These are phyloP conservation scores for Colletotrichum plurivorum DNA, from an alignment of 2,329 filamentous ascomycete species.

Conservation along the genomic window DNA sequence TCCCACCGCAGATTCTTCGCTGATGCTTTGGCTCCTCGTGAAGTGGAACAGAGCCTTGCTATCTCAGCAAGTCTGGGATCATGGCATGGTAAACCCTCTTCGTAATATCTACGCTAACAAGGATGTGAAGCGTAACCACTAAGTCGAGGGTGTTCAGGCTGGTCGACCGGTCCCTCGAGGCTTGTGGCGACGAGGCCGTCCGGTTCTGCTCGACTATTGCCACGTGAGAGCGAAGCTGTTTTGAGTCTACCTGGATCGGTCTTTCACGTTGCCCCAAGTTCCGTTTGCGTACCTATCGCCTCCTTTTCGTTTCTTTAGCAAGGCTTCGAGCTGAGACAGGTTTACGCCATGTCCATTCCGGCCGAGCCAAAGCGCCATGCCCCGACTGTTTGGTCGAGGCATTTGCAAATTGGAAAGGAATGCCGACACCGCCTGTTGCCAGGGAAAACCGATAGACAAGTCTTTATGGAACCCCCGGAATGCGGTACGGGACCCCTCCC, in stretches of 20 bases:
- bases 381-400: conserved; percentile 13
- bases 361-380: not conserved
- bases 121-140: not conserved
- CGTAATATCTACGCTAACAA: too few relatives aligned
- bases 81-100: too few relatives aligned
- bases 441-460: not conserved
- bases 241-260: not conserved
- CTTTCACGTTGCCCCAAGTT: not conserved
- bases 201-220: not conserved
- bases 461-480: not conserved
- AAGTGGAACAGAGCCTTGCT: too few relatives aligned
- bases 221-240: conserved; percentile 7
- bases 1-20: too few relatives aligned
- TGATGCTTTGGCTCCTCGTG: too few relatives aligned
- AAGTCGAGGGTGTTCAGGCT: not conserved
- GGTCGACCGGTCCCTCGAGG: not conserved
- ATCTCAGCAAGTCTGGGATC: too few relatives aligned
- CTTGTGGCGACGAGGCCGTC: not conserved
- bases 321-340: not conserved
- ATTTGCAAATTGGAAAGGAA: not conserved
- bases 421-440: not conserved
- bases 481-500: not conserved
- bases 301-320: not conserved
- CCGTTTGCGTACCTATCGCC: conserved; percentile 9
- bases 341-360: not conserved